A percentile compares a stretch with the other conserved stretches of the same genome.
These are phyloP conservation scores for Lipomyces yamadae DNA, from an alignment of 805 yeast genomes.

Conservation along the genomic window DNA sequence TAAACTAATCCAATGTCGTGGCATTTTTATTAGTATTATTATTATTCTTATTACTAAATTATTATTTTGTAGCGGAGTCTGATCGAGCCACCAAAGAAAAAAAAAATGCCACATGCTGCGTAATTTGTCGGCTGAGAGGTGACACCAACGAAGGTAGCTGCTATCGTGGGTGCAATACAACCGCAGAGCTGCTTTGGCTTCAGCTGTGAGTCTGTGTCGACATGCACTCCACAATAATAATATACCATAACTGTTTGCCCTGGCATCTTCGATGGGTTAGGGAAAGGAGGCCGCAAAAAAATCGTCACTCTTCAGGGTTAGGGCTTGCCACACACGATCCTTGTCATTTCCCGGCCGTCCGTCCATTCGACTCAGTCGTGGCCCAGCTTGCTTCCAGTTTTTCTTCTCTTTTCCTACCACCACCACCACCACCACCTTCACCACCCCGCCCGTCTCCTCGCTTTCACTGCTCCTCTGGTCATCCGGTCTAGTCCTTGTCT, in stretches of 20 bases:
- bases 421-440: neutral
- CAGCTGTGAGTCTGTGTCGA: too few relatives aligned
- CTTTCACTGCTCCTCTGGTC: constrained; percentile 3
- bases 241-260: neutral
- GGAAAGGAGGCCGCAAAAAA: neutral
- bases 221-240: neutral
- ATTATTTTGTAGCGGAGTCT: too few relatives aligned
- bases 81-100: too few relatives aligned
- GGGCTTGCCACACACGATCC: neutral
- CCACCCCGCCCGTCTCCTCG: neutral
- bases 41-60: too few relatives aligned
- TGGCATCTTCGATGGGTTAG: neutral
- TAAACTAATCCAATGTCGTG: too few relatives aligned
- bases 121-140: too few relatives aligned
- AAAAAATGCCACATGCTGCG: too few relatives aligned
- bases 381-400: neutral
- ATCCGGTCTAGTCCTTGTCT: constrained; percentile 6
- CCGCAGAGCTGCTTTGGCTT: too few relatives aligned
- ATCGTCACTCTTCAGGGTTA: neutral
- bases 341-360: neutral
- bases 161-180: too few relatives aligned
- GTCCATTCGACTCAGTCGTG: neutral
- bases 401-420: constrained; percentile 6
- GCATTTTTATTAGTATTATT: too few relatives aligned
- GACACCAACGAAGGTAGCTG: too few relatives aligned